Base-by-base conservation (phyloP, 169 alveolate genomes). In the Plasmodium vivax region DNA sequence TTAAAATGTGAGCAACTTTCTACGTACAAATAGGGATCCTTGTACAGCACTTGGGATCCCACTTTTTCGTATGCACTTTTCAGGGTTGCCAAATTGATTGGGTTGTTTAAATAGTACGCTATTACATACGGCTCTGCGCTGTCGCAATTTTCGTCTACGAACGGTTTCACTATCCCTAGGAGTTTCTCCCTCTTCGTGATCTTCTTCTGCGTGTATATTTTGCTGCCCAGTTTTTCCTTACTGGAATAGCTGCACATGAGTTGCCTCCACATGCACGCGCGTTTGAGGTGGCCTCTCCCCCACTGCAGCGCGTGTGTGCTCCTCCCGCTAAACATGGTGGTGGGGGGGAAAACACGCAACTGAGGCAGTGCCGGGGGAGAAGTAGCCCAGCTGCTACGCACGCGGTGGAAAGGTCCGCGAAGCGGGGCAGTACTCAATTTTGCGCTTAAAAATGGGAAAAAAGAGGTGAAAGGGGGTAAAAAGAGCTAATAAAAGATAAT, bases 1-100 rank as follows among this genome's bases (percentile, higher is more conserved):
- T 91, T 71, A 91, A 91, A 91, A 81, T 91, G 68, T 71, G 71
- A 83, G 68, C 95, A 91, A 81, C 95, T 91, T 68, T 91, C 95
- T 38, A 91, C 95, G 82, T 91, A 91, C 75, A 91, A 54, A 91
- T 91, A 91, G 34, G 95, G 95, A n/a, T 91, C 95, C 45, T 91
- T 91, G 73, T 91, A 91, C 41, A 91, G 54, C 51, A 91, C 95
- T 38, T 82, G 41, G 19, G 81, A 81, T 2, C 95, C 95, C 23
- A 91, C 77, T 27, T 41, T 71, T 68, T 91, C 95, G 51, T 47
- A 91, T 45, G 79, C 90, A 51, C 41, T 81, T 71, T 91, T 91
- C n/a, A 91, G 83, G 32, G 34, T 51, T 19, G 32, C 30, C 75
- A 91, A 54, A 91, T 91, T 91, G 23, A 91, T 56, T 16, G 73